Conservation (phyloP, 2,329 filamentous ascomycete species). For the Xylogone sp. region DNA sequence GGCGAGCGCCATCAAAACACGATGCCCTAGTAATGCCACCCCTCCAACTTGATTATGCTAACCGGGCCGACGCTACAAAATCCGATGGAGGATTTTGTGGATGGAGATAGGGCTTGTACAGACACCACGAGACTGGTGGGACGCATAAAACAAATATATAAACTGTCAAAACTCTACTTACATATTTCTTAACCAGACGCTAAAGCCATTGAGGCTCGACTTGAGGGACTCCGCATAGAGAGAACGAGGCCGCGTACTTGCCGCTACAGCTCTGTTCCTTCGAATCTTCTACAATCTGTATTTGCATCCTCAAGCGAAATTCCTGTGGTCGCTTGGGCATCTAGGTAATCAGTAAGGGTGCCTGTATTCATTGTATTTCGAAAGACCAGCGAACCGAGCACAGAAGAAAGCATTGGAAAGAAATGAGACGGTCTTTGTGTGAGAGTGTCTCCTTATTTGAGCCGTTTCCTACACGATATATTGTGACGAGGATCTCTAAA, state of each 20-base stretch:
- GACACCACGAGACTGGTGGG: too few species aligned
- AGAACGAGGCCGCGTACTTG: slow-evolving; percentile 17
- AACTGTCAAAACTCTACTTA: too few species aligned
- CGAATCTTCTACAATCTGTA: slow-evolving; percentile 7
- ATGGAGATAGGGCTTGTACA: too few species aligned
- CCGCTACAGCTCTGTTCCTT: slow-evolving; percentile 4
- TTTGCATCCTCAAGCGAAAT: slow-evolving; percentile 3
- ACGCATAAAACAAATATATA: too few species aligned
- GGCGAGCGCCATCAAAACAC: too few species aligned
- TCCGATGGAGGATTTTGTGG: too few species aligned
- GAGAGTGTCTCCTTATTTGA: too few species aligned
- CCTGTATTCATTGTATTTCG: not conserved
- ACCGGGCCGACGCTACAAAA: too few species aligned
- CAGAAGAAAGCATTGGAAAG: not conserved
- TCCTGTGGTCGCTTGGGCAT: not conserved
- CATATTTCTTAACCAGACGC: slow-evolving; percentile 17
- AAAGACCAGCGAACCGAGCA: not conserved
- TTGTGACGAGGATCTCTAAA: not conserved
- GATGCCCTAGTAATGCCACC: too few species aligned
- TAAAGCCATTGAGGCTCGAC: slow-evolving; percentile 20
- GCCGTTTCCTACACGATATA: not conserved
- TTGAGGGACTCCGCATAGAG: slow-evolving; percentile 13
- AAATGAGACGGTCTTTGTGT: not conserved
- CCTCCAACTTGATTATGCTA: too few species aligned
- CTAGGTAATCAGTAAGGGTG: not conserved